Base-by-base conservation (phyloP, 164 flowering plant species). In the Annona cherimola region DNA sequence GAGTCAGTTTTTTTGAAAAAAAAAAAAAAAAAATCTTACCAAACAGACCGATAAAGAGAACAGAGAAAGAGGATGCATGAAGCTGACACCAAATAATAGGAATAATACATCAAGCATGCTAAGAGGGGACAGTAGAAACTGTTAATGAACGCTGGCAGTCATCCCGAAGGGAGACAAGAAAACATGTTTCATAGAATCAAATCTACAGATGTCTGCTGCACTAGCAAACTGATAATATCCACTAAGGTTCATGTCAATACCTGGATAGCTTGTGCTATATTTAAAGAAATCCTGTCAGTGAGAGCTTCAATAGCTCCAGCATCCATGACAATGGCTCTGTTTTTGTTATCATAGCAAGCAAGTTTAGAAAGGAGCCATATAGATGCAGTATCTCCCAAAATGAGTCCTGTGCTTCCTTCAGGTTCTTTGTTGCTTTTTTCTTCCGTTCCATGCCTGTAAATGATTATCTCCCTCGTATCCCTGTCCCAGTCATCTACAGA, bases 261-360 rank as follows among this genome's bases (percentile, higher is more conserved):
- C 99, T 87, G 94, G 65, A 78, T 40, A 71, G 81, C 86, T 42
- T 80, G 87, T 9, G 78, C 77, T 68, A 78, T 83, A 79, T 77
- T 74, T 68, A 83, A 79, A 62, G 91, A 81, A 54, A 94, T 87
- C 79, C 81, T 91, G 45, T 88, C 98, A 9, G 94, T 90, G 60
- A 95, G 86, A 71, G 89, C 86, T 82, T 95, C 99, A 84, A 95
- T 74, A 44, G 91, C 95, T 76, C 93, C 98, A 75, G 95, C 89
- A 76, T 95, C 99, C 99, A 95, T 83, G 45, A 93, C 86, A 62
- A 76, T 82, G 77, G 60, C 45, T 83, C 79, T 95, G 78, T 87
- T 85, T 75, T 81, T 89, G 66, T 85, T 87, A 80, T 93, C 91
- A 77, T 86, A 88, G 70, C 92, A 89, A 35, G 98, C 92, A 77